Percentiles rank a stretch among this genome's conserved stretches.
These are phyloP conservation scores for Metarhizium album DNA, from an alignment of 2,329 filamentous ascomycete genomes.

Conservation along the genomic window DNA sequence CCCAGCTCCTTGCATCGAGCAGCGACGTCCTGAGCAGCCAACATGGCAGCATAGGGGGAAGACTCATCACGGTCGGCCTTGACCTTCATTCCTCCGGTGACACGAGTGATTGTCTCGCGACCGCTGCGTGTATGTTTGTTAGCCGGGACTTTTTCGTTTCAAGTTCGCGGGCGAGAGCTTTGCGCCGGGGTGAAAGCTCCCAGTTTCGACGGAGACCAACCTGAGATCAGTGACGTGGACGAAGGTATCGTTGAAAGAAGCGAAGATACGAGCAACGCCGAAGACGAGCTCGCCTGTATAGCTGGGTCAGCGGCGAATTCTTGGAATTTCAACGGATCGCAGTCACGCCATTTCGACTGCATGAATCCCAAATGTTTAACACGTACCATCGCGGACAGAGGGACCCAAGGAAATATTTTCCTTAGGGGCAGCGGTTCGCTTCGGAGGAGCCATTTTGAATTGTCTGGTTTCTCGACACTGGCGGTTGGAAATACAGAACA, in stretches of 20 bases:
- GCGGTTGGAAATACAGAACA: conserved; percentile 22
- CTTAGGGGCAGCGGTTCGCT: conserved; percentile 76
- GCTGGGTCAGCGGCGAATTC: conserved; percentile 9
- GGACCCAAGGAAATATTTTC: conserved; percentile 99
- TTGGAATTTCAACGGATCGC: background rate
- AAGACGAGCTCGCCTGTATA: conserved; percentile 84
- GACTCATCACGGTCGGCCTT: conserved; percentile 99
- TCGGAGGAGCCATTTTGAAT: conserved; percentile 71
- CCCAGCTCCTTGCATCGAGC: conserved; percentile 64
- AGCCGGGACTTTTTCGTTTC: background rate
- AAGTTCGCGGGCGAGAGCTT: background rate
- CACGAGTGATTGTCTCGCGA: conserved; percentile 99
- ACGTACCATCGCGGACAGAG: conserved; percentile 83
- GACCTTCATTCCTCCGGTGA: conserved; percentile 99
- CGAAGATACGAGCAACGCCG: conserved; percentile 93
- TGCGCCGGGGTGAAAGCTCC: background rate
- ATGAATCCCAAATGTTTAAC: background rate
- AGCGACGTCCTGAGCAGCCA: conserved; percentile 98
- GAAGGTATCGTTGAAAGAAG: conserved; percentile 87
- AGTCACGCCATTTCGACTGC: background rate
- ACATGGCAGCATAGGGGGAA: conserved; percentile 99
- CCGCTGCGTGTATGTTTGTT: conserved; percentile 54
- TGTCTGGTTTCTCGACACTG: conserved; percentile 24
- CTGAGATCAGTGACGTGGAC: conserved; percentile 99
- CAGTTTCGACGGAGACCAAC: conserved; percentile 38